Percentiles rank a stretch among this genome's conserved stretches.
Conservation (phyloP, 768 basidiomycete genomes). For the Leccinum arenicola region DNA sequence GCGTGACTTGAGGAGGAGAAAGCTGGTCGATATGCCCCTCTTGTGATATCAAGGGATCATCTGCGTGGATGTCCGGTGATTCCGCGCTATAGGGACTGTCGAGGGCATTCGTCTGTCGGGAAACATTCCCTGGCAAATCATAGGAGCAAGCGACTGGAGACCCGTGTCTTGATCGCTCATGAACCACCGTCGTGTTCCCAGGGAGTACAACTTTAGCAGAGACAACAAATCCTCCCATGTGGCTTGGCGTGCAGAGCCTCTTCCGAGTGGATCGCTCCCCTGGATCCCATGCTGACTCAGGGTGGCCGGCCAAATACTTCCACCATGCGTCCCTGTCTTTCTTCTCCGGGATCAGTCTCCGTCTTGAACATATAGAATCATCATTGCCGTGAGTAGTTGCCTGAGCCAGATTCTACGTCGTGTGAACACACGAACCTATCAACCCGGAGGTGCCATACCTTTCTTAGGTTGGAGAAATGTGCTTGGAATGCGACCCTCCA, state of each 20-base stretch:
- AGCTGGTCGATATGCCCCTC: conserved; percentile 9
- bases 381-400: conserved; percentile 42
- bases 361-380: conserved; percentile 7
- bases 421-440: conserved; percentile 6
- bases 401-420: conserved; percentile 61
- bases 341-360: conserved; percentile 59
- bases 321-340: conserved; percentile 79
- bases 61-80: background rate
- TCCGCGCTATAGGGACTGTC: background rate
- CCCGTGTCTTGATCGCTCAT: conserved; percentile 4
- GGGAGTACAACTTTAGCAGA: conserved; percentile 5
- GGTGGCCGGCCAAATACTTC: conserved; percentile 67
- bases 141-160: background rate
- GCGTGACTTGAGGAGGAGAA: conserved; percentile 55
- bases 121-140: background rate
- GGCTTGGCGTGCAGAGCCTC: conserved; percentile 11
- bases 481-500: conserved; percentile 61
- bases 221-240: conserved; percentile 40
- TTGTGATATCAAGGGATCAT: background rate
- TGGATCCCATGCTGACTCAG: conserved; percentile 66
- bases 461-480: conserved; percentile 65
- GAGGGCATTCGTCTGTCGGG: background rate
- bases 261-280: conserved; percentile 16
- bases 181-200: background rate
- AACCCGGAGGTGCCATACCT: conserved; percentile 30